Evolutionary conservation across 2,329 filamentous ascomycete species (phyloP).

Genomic region (Cordyceps cateniannulata): DNA sequence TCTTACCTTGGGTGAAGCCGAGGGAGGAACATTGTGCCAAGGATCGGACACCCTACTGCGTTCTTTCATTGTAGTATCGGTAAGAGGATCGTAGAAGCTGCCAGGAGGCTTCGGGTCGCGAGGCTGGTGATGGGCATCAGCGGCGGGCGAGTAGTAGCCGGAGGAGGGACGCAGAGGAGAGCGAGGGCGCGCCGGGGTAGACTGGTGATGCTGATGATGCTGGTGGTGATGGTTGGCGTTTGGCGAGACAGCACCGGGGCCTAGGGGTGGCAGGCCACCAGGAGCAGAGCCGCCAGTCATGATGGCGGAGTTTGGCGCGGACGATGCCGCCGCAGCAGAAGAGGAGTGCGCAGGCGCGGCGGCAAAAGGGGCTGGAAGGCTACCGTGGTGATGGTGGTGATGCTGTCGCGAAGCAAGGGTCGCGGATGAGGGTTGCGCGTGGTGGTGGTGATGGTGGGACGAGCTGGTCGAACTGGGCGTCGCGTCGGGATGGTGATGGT

Average conservation of each 20-base stretch:
- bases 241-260: conserved; percentile 3
- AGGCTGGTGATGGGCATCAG: conserved; percentile 23
- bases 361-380: conserved; percentile 17
- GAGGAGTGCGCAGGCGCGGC: conserved; percentile 9
- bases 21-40: conserved; percentile 39
- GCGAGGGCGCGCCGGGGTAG: conserved; percentile 2
- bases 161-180: conserved; percentile 39
- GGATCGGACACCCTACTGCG: conserved; percentile 41
- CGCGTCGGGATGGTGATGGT: conserved; percentile 16
- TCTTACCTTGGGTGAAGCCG: conserved; percentile 43
- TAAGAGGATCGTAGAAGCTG: conserved; percentile 49
- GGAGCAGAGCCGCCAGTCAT: conserved; percentile 13
- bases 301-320: background rate
- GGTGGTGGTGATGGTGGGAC: conserved; percentile 20
- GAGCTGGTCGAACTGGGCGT: conserved; percentile 18
- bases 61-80: conserved; percentile 40
- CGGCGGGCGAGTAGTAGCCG: conserved; percentile 31
- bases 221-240: conserved; percentile 15
- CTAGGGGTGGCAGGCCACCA: conserved; percentile 6
- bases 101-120: conserved; percentile 36
- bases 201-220: conserved; percentile 7
- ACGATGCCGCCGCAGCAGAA: conserved; percentile 5
- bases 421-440: background rate
- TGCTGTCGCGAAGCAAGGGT: conserved; percentile 2
- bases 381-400: conserved; percentile 13